Conservation (phyloP, 2,329 filamentous ascomycete species). For the Ophiostoma quercus region DNA sequence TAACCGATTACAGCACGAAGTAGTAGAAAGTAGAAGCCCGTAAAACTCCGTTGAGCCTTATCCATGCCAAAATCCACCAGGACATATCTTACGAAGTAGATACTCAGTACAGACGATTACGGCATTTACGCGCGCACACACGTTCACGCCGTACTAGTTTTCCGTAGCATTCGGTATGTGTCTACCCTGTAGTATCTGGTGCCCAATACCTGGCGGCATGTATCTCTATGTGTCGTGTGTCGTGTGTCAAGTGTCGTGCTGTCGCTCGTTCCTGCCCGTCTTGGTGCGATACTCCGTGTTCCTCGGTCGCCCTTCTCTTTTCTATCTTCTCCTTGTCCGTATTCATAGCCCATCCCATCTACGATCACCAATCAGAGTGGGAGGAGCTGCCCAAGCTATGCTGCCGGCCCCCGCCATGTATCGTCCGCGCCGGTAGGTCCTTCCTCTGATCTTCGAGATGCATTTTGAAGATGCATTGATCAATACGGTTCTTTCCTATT, state of each 20-base stretch:
- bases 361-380: neutral
- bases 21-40: neutral
- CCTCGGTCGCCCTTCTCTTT: constrained; percentile 1
- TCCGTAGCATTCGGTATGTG: neutral
- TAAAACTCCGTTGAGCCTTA: constrained; percentile 1
- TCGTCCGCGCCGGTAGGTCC: neutral
- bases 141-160: neutral
- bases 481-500: constrained; percentile 1
- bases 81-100: neutral
- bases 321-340: constrained; percentile 14
- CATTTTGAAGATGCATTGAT: neutral
- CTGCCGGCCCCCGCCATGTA: neutral
- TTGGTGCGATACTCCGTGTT: constrained; percentile 3
- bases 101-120: neutral
- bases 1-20: neutral
- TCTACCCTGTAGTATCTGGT: neutral
- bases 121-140: neutral
- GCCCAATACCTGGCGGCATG: neutral
- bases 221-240: neutral
- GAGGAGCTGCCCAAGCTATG: neutral
- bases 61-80: neutral
- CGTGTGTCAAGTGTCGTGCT: neutral
- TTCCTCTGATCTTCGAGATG: neutral
- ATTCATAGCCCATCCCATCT: neutral
- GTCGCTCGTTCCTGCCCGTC: neutral